Evolutionary conservation across 2,329 filamentous ascomycete genomes (phyloP).

Genomic region (Passalora sequoiae): DNA sequence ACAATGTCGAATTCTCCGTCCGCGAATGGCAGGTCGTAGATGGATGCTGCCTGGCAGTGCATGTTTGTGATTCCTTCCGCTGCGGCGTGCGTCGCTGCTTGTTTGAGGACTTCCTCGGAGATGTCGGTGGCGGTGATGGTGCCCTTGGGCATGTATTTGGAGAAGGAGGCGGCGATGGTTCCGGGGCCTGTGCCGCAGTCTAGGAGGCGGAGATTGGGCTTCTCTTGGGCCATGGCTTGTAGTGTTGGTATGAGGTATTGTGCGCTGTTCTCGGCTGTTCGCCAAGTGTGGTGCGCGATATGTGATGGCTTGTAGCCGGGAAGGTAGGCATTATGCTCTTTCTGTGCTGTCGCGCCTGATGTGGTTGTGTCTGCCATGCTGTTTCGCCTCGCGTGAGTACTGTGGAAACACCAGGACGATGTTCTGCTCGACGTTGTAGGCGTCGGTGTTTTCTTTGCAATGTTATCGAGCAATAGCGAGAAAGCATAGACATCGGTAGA

Average conservation of each 20-base stretch:
- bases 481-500: too few relatives aligned
- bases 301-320: conserved; percentile 41
- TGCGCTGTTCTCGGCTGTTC: conserved; percentile 42
- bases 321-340: conserved; percentile 30
- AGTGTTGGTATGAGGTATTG: conserved; percentile 33
- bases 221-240: conserved; percentile 16
- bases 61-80: conserved; percentile 37
- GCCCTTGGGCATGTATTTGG: conserved; percentile 41
- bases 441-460: too few relatives aligned
- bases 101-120: conserved; percentile 40
- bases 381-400: too few relatives aligned
- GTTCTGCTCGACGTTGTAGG: too few relatives aligned
- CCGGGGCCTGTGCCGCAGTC: conserved; percentile 48
- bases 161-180: conserved; percentile 45
- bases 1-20: conserved; percentile 56
- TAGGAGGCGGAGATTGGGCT: conserved; percentile 36
- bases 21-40: conserved; percentile 36
- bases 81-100: conserved; percentile 36
- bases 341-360: too few relatives aligned
- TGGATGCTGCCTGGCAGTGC: conserved; percentile 34
- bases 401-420: too few relatives aligned
- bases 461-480: too few relatives aligned
- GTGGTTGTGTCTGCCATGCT: too few relatives aligned
- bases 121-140: conserved; percentile 43
- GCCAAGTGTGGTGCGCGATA: conserved; percentile 42